Evolutionary conservation across 2,329 filamentous ascomycete species (phyloP), one percentile per base, ranked within the genome.

Genomic region (Pseudogymnoascus sp.): DNA sequence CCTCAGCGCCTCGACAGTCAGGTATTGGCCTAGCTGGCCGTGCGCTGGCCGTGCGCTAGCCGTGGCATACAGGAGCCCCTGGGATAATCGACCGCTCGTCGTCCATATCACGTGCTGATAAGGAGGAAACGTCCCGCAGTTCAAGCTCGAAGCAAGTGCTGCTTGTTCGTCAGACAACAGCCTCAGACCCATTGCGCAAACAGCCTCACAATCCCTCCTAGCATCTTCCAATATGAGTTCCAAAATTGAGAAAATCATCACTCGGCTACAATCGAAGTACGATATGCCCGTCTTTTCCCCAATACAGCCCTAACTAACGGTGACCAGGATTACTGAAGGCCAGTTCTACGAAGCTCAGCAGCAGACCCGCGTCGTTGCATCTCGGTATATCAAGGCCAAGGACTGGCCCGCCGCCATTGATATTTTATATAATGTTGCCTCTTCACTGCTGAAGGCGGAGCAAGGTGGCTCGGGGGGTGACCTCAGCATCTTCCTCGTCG

Each of bases 271-370:
- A 78, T 82, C 89, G 76, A 93, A 86, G 87, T 89, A 78, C 66
- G 71, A 60, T 45, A 41, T 61, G 23, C 45, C 14, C 19, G 19
- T 58, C 36, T 23, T 41, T 61, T 28, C 14, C 49, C 41, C 28
- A 39, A 64, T 25, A 28, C 36, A 55, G 9, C 36, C 64, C 58
- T 63, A 38, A 35, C 63, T 69, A 63, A 66, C 36, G n/a, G 12
- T 42, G 49, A 35, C 23, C 70, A 90, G 91, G 76, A 96, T 96
- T 76, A 82, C 85, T 68, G 91, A 95, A 76, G 93, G 92, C 71
- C 88, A 94, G 74, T 97, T 86, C 82, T 99, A 99, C 80, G 94
- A 99, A 83, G 94, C 94, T 63, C 93, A 97, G 78, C 94, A 99
- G 77, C 94, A 99, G 80, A 91, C 96, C 68, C 91, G 94, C 66